Conservation (phyloP, 176 grass and related monocot species). For the Hyparrhenia diplandra region DNA sequence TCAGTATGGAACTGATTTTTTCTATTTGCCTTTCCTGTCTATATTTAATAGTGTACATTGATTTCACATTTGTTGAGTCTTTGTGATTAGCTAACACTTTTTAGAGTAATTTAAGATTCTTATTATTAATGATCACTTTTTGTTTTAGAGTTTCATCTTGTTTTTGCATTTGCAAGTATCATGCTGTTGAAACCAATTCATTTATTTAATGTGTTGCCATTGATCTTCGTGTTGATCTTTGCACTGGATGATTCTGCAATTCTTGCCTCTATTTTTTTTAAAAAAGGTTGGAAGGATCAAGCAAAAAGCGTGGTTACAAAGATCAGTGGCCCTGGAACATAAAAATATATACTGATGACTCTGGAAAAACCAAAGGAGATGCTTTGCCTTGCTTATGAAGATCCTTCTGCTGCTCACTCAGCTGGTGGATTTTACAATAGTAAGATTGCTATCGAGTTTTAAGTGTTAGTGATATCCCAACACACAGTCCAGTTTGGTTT, state of each 20-base stretch:
- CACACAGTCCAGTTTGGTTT: background rate
- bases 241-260: background rate
- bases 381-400: slow-evolving; percentile 98
- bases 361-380: slow-evolving; percentile 93
- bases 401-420: slow-evolving; percentile 94
- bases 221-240: background rate
- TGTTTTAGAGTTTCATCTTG: background rate
- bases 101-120: background rate
- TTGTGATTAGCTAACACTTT: background rate
- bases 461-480: background rate
- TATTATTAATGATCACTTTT: background rate
- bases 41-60: slow-evolving; percentile 11
- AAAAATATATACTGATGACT: slow-evolving; percentile 92
- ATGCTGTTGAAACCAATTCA: background rate
- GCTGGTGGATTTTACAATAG: slow-evolving; percentile 96
- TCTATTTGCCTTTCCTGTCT: background rate
- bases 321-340: slow-evolving; percentile 99
- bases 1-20: background rate
- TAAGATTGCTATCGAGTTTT: slow-evolving; percentile 33
- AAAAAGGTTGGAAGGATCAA: slow-evolving; percentile 93
- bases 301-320: slow-evolving; percentile 97
- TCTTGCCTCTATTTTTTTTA: background rate
- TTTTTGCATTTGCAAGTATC: background rate
- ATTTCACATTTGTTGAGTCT: background rate
- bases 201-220: background rate